Percentiles rank a stretch among this genome's conserved stretches.
These are phyloP conservation scores for Haplographium delicatum DNA, from an alignment of 495 filamentous ascomycete species.

Conservation along the genomic window DNA sequence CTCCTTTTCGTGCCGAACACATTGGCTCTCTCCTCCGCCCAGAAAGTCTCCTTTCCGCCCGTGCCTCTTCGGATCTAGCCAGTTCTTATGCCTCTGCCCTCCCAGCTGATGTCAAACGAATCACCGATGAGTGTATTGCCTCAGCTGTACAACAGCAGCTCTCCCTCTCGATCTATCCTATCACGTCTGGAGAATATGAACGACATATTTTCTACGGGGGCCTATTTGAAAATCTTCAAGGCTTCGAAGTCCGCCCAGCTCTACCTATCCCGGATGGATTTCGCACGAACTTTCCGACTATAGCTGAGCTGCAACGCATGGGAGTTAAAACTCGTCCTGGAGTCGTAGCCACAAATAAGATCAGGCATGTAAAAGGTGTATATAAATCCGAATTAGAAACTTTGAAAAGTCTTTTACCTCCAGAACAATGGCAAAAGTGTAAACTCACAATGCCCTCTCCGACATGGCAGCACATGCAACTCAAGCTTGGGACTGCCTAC, in stretches of 20 bases:
- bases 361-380: conserved; percentile 58
- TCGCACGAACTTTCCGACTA: conserved; percentile 71
- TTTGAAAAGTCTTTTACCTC: conserved; percentile 54
- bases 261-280: no score
- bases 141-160: conserved; percentile 61
- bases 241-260: no score
- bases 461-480: conserved; percentile 70
- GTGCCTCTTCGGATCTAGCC: conserved; percentile 45
- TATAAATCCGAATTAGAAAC: conserved; percentile 64
- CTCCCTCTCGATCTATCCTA: conserved; percentile 59
- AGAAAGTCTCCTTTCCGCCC: conserved; percentile 58
- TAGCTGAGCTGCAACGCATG: conserved; percentile 66
- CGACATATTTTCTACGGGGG: conserved; percentile 49
- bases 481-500: conserved; percentile 65
- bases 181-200: conserved; percentile 74
- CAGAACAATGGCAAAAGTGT: conserved; percentile 55
- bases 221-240: no score
- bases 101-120: no score
- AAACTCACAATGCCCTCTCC: conserved; percentile 72
- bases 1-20: conserved; percentile 81
- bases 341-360: conserved; percentile 65
- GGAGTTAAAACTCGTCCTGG: conserved; percentile 70
- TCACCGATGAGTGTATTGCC: conserved; percentile 62
- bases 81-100: conserved; percentile 36
- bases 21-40: conserved; percentile 78